Evolutionary conservation across 192 early-diverging fungal genomes (phyloP).

Genomic region (Mortierella hygrophila): DNA sequence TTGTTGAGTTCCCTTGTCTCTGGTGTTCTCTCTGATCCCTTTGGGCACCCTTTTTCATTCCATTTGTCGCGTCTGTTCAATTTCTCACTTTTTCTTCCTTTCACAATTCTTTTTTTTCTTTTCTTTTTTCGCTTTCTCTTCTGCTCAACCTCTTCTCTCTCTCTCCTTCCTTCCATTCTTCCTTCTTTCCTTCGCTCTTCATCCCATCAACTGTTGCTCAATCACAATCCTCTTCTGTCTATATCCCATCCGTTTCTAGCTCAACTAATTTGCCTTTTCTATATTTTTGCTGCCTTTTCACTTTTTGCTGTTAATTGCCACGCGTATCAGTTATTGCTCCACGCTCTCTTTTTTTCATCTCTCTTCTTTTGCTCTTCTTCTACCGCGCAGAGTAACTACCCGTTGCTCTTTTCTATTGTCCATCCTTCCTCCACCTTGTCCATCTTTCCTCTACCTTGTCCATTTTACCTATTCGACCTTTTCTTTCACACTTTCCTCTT

Average conservation of each 20-base stretch:
- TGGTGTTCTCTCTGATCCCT: not conserved
- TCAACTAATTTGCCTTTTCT: not conserved
- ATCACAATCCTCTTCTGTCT: not conserved
- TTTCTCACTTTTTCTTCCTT: conserved; percentile 8
- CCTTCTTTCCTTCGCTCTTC: not conserved
- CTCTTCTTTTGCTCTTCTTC: not conserved
- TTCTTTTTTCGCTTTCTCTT: not conserved
- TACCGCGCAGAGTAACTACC: not conserved
- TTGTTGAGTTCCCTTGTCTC: not conserved
- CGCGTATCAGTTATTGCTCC: not conserved
- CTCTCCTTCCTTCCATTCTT: not conserved
- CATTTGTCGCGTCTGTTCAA: not conserved
- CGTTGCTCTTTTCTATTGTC: not conserved
- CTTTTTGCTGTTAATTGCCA: not conserved
- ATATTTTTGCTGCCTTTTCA: not conserved
- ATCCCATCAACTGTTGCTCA: not conserved
- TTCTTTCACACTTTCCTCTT: not conserved
- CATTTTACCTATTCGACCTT: not conserved
- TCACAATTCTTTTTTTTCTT: not conserved
- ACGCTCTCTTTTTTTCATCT: not conserved
- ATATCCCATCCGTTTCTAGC: not conserved
- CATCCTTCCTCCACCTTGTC: not conserved
- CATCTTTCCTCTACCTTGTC: not conserved
- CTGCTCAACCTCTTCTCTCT: not conserved
- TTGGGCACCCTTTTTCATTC: too few relatives aligned